A percentile compares a stretch with the other conserved stretches of the same genome.
Conservation (phyloP, 768 basidiomycete genomes). For the Pleurotus tuoliensis region DNA sequence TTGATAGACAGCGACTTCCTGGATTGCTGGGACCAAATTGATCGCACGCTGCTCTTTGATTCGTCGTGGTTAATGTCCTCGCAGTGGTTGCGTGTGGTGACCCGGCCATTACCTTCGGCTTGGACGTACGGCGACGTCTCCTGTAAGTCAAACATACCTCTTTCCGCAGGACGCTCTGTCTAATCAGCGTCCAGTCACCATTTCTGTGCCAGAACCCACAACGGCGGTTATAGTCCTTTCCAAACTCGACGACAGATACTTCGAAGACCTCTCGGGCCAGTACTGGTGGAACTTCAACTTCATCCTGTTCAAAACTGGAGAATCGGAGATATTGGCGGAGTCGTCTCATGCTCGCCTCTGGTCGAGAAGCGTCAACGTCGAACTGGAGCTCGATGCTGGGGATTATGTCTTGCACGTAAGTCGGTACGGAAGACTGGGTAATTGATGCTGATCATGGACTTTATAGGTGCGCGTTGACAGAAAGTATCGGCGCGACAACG, state of each 20-base stretch:
- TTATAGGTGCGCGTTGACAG: constrained; percentile 31
- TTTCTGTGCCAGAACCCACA: constrained; percentile 33
- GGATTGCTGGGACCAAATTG: constrained; percentile 41
- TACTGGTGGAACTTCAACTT: constrained; percentile 44
- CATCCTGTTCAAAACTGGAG: constrained; percentile 39
- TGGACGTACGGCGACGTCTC: constrained; percentile 46
- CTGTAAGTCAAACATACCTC: constrained; percentile 25
- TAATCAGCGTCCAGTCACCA: constrained; percentile 30
- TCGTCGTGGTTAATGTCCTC: constrained; percentile 46
- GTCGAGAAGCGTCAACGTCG: constrained; percentile 34
- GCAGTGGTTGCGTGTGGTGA: constrained; percentile 43
- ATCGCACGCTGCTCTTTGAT: constrained; percentile 47
- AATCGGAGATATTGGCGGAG: constrained; percentile 27
- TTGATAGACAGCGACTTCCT: constrained; percentile 43
- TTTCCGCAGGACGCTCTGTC: neutral
- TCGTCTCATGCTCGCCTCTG: constrained; percentile 28
- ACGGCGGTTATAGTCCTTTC: constrained; percentile 43
- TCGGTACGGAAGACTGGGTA: neutral
- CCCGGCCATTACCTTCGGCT: constrained; percentile 28
- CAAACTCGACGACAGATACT: constrained; percentile 43
- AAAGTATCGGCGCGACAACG: constrained; percentile 18
- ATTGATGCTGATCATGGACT: too few species aligned
- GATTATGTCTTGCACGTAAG: constrained; percentile 39
- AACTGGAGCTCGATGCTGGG: constrained; percentile 35
- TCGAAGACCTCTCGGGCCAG: constrained; percentile 31